A percentile compares a stretch with the other conserved stretches of the same genome.
Evolutionary conservation across 805 yeast species (phyloP).

Genomic region (Metschnikowia borealis): DNA sequence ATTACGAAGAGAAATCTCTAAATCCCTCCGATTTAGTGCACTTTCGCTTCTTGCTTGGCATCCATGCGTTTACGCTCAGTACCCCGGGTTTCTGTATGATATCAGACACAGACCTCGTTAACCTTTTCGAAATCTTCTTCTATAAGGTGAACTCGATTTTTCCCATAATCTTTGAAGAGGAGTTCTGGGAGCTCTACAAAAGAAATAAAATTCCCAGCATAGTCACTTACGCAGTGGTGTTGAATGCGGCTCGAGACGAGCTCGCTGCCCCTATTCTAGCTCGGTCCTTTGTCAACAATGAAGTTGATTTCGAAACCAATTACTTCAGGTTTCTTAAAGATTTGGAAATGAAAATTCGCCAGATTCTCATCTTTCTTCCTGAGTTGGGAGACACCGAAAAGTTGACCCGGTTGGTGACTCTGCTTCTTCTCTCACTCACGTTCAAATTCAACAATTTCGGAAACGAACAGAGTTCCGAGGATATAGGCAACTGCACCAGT

Average conservation of each 20-base stretch:
- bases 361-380: constrained; percentile 20
- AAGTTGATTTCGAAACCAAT: constrained; percentile 6
- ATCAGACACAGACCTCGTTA: constrained; percentile 9
- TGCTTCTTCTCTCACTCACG: constrained; percentile 18
- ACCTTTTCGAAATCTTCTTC: constrained; percentile 35
- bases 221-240: constrained; percentile 40
- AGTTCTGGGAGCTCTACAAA: constrained; percentile 33
- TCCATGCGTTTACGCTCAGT: constrained; percentile 17
- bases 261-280: constrained; percentile 18
- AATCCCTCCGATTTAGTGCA: constrained; percentile 10
- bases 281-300: constrained; percentile 8
- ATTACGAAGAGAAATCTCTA: constrained; percentile 2
- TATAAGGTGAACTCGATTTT: constrained; percentile 36
- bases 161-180: constrained; percentile 39
- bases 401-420: constrained; percentile 17
- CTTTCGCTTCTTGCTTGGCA: constrained; percentile 12
- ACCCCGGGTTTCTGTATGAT: constrained; percentile 18
- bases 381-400: constrained; percentile 23
- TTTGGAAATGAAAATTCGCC: constrained; percentile 21
- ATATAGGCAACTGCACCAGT: constrained; percentile 18
- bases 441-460: constrained; percentile 21
- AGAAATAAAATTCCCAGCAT: constrained; percentile 36
- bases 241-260: constrained; percentile 40
- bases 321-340: constrained; percentile 11
- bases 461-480: constrained; percentile 21